Base-by-base conservation (phyloP, 768 basidiomycete genomes). In the Trichaptum fuscoviolaceum region DNA sequence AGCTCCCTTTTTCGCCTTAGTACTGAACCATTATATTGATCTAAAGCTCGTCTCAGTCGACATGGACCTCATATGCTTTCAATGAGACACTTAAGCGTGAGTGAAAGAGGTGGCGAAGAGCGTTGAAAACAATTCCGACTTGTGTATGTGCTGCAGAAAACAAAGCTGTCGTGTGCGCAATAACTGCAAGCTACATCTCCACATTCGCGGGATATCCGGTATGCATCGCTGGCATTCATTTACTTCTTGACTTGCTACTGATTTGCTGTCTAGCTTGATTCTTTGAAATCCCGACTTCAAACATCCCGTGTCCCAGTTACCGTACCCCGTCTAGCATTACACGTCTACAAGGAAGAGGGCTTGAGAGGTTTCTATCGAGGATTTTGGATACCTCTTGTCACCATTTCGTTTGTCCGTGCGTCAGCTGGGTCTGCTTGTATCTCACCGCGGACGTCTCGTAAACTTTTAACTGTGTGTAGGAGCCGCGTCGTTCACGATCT, bases 341-440 rank as follows among this genome's bases (percentile, higher is more conserved):
- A 88, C 70, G 88, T 95, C 27, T 92, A 92, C 76, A 84, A 85
- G 34, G 93, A 95, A 72, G 91, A 95, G 78, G 90, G 94, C n/a
- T 77, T 93, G 35, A 84, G 84, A 70, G 96, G 96, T 64, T 98
- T 95, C 78, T 96, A 93, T 77, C 85, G 95, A 66, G 93, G 93
- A 66, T 73, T 95, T 63, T 93, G 92, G 87, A 92, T 99, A 71
- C 96, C 96, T 61, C 85, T 98, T 65, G 83, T 95, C 77, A 96
- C 95, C 9, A 99, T 99, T 71, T 95, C 95, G 6, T 94, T 96
- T 75, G 95, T 98, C 76, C 93, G 96, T 89, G 76, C 79, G 92
- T 93, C 61, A 23, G 57, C 35, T 7, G 64, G n/a, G 62, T 62
- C 63, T 23, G 63, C 65, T 64, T 35, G 60, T 57, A 27, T 62